Base-by-base conservation (phyloP, 2,329 filamentous ascomycete species). In the Zasmidium citrigriseum region DNA sequence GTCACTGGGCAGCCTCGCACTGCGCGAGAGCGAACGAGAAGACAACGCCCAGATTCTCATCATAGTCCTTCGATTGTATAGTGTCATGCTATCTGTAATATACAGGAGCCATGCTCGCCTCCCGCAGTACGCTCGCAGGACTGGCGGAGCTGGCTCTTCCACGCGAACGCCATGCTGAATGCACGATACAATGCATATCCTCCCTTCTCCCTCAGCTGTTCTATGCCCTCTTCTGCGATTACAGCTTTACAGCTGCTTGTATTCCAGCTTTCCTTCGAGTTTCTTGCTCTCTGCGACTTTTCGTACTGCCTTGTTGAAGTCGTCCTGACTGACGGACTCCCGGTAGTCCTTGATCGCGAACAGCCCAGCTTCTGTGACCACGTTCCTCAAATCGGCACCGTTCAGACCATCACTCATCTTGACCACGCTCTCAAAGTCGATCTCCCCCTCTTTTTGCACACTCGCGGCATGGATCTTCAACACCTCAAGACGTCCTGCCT, bases 371-470 rank as follows among this genome's bases (percentile, higher is more conserved):
- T 99, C 95, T 14, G 95, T 99, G 53, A 99, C 93, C 53, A 99
- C 93, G 73, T 99, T 99, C 72, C 95, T 85, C 81, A 99, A 79
- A 86, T 99, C 95, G 52, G 95, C 95, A 73, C 95, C 95, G 77
- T 99, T 99, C 70, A 99, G 84, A 24, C 93, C 93, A 72, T 99
- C 95, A 69, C 93, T 97, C 95, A 99, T 99, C 87, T 99, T 99
- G 67, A 99, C 95, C 60, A 99, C 92, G 70, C 91, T 97, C 84
- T 99, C 95, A 73, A 96, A 99, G 76, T 99, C 96, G 72, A 99
- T 91, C 63, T 99, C 95, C 1, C 93, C 95, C 68, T 98, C 93
- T 47, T 90, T 87, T 59, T 91, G 85, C 14, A 99, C 95, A 62
- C 89, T 87, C 29, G 86, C 85, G 4, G 93, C 87, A 76, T 99